These are phyloP conservation scores for Elymus sibiricus DNA, from an alignment of 176 grass and related monocot species.

Conservation along the genomic window DNA sequence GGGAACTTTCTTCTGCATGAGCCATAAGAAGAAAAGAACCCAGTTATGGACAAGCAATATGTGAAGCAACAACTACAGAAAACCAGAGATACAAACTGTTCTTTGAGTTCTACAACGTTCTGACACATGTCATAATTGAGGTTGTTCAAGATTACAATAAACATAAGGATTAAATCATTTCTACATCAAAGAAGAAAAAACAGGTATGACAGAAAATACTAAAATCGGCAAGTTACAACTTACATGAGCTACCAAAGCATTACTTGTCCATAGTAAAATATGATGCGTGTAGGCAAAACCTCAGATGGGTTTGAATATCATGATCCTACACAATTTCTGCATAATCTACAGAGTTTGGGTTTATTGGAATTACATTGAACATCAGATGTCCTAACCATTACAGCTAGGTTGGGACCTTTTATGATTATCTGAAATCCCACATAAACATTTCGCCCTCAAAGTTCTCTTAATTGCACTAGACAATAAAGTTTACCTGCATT, in stretches of 20 bases:
- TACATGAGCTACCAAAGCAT: not conserved
- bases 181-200: constrained; percentile 5
- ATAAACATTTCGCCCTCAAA: constrained; percentile 17
- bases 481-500: constrained; percentile 41
- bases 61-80: not conserved
- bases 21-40: constrained; percentile 27
- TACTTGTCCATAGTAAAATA: not conserved
- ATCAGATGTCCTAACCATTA: not conserved
- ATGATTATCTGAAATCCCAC: not conserved
- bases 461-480: constrained; percentile 12
- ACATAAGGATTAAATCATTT: constrained; percentile 10
- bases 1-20: constrained; percentile 36
- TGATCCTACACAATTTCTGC: constrained; percentile 18
- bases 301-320: not conserved
- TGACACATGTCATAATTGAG: not conserved
- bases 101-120: not conserved
- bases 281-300: not conserved
- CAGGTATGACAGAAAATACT: not conserved
- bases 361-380: constrained; percentile 15
- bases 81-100: constrained; percentile 13
- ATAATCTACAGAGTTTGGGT: not conserved
- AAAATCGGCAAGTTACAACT: not conserved
- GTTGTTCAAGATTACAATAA: not conserved
- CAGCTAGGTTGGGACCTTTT: constrained; percentile 21
- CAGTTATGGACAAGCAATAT: constrained; percentile 24